Conservation (phyloP, 208 protist genomes). For the Crithidia fasciculata region DNA sequence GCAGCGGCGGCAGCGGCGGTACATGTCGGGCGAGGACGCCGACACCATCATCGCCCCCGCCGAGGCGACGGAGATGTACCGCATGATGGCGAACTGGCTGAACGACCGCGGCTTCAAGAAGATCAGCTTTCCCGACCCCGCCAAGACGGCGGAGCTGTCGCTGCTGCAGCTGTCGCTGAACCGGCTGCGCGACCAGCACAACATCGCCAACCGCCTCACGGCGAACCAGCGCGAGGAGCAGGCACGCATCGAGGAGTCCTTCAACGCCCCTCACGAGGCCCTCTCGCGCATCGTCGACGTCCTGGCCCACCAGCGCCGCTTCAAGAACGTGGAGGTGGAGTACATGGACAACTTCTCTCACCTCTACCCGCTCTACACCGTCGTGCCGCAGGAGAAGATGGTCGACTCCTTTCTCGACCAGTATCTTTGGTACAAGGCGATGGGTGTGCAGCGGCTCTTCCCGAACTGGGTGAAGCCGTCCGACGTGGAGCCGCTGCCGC, state of each 20-base stretch:
- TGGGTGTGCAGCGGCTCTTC: slow-evolving; percentile 99
- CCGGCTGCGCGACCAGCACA: slow-evolving; percentile 99
- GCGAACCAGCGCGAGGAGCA: slow-evolving; percentile 99
- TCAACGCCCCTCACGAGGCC: slow-evolving; percentile 99
- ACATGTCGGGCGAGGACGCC: slow-evolving; percentile 98
- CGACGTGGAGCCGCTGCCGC: slow-evolving; percentile 98
- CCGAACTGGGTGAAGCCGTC: slow-evolving; percentile 99
- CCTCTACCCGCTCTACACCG: slow-evolving; percentile 99
- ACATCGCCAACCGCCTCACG: slow-evolving; percentile 98
- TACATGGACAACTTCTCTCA: slow-evolving; percentile 99
- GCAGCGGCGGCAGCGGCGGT: slow-evolving; percentile 98
- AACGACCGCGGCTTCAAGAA: slow-evolving; percentile 99
- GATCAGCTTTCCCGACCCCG: slow-evolving; percentile 99
- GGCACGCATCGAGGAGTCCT: slow-evolving; percentile 99
- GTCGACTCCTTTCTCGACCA: slow-evolving; percentile 99
- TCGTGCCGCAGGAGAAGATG: slow-evolving; percentile 99
- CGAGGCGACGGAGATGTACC: slow-evolving; percentile 99
- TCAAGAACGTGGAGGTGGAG: slow-evolving; percentile 99
- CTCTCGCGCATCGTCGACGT: slow-evolving; percentile 99
- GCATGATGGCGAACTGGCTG: slow-evolving; percentile 99
- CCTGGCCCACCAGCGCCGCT: slow-evolving; percentile 98
- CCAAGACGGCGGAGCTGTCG: slow-evolving; percentile 99
- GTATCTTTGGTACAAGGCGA: slow-evolving; percentile 99
- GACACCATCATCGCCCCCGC: slow-evolving; percentile 89
- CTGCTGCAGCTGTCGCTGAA: slow-evolving; percentile 99